Base-by-base conservation (phyloP, 495 filamentous ascomycete species). In the Talaromyces wortmannii region DNA sequence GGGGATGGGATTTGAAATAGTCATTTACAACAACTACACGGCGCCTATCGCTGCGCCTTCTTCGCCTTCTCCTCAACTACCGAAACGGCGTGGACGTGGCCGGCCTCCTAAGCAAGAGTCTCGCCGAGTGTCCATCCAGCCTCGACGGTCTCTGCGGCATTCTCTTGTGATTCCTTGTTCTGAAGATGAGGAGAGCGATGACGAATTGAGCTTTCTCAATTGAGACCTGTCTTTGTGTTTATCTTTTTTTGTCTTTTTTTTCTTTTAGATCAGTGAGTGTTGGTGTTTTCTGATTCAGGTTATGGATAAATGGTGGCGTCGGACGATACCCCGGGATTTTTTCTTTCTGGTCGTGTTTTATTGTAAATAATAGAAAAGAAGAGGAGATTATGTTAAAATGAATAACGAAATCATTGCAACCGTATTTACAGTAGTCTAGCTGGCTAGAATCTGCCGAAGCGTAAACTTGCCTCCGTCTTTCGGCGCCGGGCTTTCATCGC, bases 121-220 rank as follows among this genome's bases (percentile, higher is more conserved):
- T 32, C 15, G 29, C 31, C 50, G 8, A 31, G 10, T 53, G 29
- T 8, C 18, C 12, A 16, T 51, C 6, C 32, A 32, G 42, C 48
- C 12, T 7, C 46, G 33, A 17, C 31, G 13, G 10, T 11, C 23
- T 52, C 48, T 45, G 48, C 31, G 55, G 48, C 32, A 47, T 45
- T 57, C 50, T 33, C 55, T 55, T 4, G 52, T 63, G 16, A 68
- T 72, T 36, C 62, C 71, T 15, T 70, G 55, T 45, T 64, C 66
- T 7, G 45, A 64, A 23, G 66, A 72, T 7, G 67, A 69, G 10
- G 71, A 69, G 29, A 74, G 71, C 46, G 74, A 77, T 16, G 74
- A 77, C 46, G 73, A 76, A 59, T 62, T 77, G 16, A 74, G 72
- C 56, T 75, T 75, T 59, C 46, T 75, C 4, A 73, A 52, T 13